phyloP scores from a whole-genome alignment of 2,329 filamentous ascomycete genomes.

The Verticillium nubilum region DNA sequence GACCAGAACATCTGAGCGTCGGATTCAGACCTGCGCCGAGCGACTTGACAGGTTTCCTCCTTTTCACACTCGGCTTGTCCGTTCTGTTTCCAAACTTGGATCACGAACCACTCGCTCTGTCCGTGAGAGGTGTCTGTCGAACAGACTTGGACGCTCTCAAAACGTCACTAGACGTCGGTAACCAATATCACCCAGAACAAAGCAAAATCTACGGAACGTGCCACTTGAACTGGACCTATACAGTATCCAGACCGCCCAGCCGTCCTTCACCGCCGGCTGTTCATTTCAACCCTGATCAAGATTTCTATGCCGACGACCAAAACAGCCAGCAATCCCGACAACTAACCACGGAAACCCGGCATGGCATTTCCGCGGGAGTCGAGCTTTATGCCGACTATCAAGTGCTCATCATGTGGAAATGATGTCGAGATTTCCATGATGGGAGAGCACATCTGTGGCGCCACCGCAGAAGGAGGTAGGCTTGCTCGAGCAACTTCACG shows the following conservation, averaged over 20 bases:
- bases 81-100: neutral
- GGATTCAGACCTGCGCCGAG: neutral
- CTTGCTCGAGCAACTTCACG: neutral
- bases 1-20: slow-evolving; percentile 3
- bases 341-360: slow-evolving; percentile 15
- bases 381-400: slow-evolving; percentile 74
- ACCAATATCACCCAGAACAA: neutral
- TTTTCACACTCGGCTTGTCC: neutral
- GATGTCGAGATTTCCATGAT: slow-evolving; percentile 81
- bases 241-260: neutral
- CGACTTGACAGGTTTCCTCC: neutral
- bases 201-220: neutral
- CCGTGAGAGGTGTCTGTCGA: neutral
- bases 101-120: neutral
- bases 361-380: slow-evolving; percentile 55
- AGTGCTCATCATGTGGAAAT: slow-evolving; percentile 74
- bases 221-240: neutral
- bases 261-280: neutral
- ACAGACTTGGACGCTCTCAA: neutral
- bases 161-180: neutral
- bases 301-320: neutral
- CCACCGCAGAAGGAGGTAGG: slow-evolving; percentile 42
- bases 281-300: neutral
- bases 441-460: slow-evolving; percentile 74
- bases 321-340: neutral